A percentile compares a stretch with the other conserved stretches of the same genome.
Evolutionary conservation across 2,329 filamentous ascomycete genomes (phyloP).

Genomic region (Hirsutella thompsonii): DNA sequence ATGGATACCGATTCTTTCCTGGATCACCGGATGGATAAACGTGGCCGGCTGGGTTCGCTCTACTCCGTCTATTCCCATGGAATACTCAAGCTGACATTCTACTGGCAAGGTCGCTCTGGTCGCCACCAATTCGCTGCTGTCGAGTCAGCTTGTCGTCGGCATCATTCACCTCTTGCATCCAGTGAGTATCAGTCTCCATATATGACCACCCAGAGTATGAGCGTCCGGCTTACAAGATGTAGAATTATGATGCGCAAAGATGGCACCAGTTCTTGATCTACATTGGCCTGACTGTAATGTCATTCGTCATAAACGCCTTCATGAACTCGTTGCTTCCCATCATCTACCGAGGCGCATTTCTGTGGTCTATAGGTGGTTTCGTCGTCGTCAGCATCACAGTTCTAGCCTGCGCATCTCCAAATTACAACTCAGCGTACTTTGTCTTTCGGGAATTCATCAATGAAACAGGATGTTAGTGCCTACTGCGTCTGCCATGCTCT

Average conservation of each 20-base stretch:
- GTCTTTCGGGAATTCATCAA: slow-evolving; percentile 20
- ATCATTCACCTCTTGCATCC: slow-evolving; percentile 49
- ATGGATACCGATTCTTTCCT: slow-evolving; percentile 15
- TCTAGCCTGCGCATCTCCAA: slow-evolving; percentile 48
- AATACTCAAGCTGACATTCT: not conserved
- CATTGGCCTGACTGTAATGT: slow-evolving; percentile 13
- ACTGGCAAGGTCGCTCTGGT: slow-evolving; percentile 40
- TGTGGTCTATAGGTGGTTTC: slow-evolving; percentile 58
- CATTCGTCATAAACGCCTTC: slow-evolving; percentile 17
- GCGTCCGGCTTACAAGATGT: not conserved
- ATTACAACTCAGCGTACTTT: slow-evolving; percentile 30
- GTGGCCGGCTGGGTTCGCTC: slow-evolving; percentile 45
- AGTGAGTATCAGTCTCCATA: slow-evolving; percentile 2
- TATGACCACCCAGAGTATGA: too few species aligned
- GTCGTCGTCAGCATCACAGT: slow-evolving; percentile 56
- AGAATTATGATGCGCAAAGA: slow-evolving; percentile 37
- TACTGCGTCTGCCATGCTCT: too few species aligned
- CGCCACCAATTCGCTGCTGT: slow-evolving; percentile 54
- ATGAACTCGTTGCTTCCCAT: slow-evolving; percentile 16
- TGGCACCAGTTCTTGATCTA: slow-evolving; percentile 58
- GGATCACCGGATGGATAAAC: slow-evolving; percentile 45
- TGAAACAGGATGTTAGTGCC: slow-evolving; percentile 13
- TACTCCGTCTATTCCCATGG: not conserved
- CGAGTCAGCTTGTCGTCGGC: slow-evolving; percentile 52
- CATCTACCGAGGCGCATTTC: slow-evolving; percentile 53